Evolutionary conservation across 2,329 filamentous ascomycete species (phyloP).

Genomic region (Chalaropsis ovoidea): DNA sequence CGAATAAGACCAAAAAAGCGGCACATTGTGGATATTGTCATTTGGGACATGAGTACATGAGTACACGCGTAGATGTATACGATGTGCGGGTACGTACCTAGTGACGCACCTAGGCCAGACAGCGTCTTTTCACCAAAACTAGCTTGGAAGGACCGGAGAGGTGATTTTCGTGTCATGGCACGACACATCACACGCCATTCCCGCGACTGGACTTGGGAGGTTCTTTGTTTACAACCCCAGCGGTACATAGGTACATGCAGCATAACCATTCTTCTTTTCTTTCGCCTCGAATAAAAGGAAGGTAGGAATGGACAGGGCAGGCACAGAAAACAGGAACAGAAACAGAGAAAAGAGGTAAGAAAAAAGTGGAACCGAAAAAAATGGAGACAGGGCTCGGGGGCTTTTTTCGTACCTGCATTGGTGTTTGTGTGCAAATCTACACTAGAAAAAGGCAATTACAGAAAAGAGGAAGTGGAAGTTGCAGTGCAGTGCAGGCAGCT

Average conservation of each 20-base stretch:
- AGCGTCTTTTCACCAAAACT: too few relatives aligned
- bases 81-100: neutral
- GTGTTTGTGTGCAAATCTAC: neutral
- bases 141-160: too few relatives aligned
- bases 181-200: too few relatives aligned
- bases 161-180: too few relatives aligned
- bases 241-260: neutral
- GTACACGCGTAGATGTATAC: neutral
- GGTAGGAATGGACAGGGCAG: neutral
- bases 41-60: neutral
- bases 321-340: conserved; percentile 8
- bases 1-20: neutral
- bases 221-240: neutral
- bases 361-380: neutral
- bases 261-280: too few relatives aligned
- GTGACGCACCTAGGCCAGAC: neutral
- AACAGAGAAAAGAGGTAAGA: conserved; percentile 3
- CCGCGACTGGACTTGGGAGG: neutral
- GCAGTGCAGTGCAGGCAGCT: neutral
- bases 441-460: neutral
- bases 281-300: neutral
- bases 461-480: neutral
- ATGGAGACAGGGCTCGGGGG: neutral
- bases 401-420: conserved; percentile 9
- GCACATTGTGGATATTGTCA: neutral